Percentiles rank a stretch among this genome's conserved stretches.
phyloP scores from a whole-genome alignment of 768 basidiomycete species.

The Nidula microcarpa region DNA sequence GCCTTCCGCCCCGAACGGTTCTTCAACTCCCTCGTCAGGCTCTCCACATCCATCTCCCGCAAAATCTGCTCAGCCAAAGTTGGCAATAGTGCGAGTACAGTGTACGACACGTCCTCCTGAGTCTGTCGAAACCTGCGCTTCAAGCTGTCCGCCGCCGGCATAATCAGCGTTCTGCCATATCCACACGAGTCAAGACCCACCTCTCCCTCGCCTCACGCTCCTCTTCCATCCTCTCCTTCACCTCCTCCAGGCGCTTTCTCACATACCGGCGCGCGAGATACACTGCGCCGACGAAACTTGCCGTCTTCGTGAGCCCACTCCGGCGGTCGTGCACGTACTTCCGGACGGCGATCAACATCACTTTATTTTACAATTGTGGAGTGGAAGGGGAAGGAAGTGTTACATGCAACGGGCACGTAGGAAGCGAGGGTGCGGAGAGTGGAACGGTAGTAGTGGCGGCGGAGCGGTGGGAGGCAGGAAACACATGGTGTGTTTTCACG shows the following conservation, averaged over 20 bases:
- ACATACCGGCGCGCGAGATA: slow-evolving; percentile 67
- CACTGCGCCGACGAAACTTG: slow-evolving; percentile 50
- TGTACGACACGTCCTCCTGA: slow-evolving; percentile 75
- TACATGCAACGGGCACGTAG: too few relatives aligned
- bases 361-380: too few relatives aligned
- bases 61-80: slow-evolving; percentile 64
- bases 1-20: slow-evolving; percentile 22
- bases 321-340: slow-evolving; percentile 49
- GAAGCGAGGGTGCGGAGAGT: too few relatives aligned
- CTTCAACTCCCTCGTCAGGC: slow-evolving; percentile 52
- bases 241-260: slow-evolving; percentile 57
- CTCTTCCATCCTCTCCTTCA: slow-evolving; percentile 57
- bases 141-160: slow-evolving; percentile 40
- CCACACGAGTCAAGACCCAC: slow-evolving; percentile 39
- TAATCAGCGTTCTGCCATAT: slow-evolving; percentile 1
- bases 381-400: too few relatives aligned
- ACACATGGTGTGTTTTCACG: too few relatives aligned
- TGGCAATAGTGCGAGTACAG: slow-evolving; percentile 65
- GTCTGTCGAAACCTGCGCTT: slow-evolving; percentile 72
- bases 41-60: slow-evolving; percentile 76
- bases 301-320: slow-evolving; percentile 42
- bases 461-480: too few relatives aligned
- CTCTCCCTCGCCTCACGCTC: slow-evolving; percentile 64
- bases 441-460: too few relatives aligned
- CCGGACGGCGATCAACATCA: too few relatives aligned